Evolutionary conservation across 345 rosid species (phyloP), one percentile per base, ranked within the genome.

Genomic region (Hibiscus trionum): DNA sequence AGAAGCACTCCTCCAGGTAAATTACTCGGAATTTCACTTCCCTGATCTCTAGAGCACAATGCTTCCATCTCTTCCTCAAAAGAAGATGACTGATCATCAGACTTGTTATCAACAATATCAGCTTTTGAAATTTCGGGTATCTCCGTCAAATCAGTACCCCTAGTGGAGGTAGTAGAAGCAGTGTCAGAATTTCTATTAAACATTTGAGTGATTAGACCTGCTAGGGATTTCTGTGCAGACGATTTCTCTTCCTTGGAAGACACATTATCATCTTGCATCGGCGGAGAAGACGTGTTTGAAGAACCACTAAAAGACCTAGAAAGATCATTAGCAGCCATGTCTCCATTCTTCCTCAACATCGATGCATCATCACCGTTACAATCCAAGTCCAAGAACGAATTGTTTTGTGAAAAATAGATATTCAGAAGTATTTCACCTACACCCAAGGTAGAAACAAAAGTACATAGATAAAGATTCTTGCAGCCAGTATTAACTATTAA

Each of bases 1-100:
- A 91, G 71, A 75, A 95, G 85, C 50, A 91, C 81, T 73, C 97
- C 99, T 59, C 99, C 99, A 1, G 97, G 79, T 78, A 95, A 83
- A 84, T 82, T 84, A 75, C 85, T 69, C 7, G 97, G 99, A 69
- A 72, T 49, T 78, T 91, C 99, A 73, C 64, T 77, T 64, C 78
- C 93, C 69, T 77, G 84, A 80, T 89, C 97, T 74, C 77, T 87
- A 2, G 91, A 80, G 82, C 86, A 90, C 89, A 89, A 74, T 4
- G 63, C 73, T 78, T 83, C 89, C 79, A 91, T 78, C 3, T 79
- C 64, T 76, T 91, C 92, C 77, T 83, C 89, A 75, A 91, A 94
- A 53, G 86, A 82, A 77, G 88, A 77, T 27, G 86, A 82, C 66
- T 78, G 85, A 67, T 88, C 92, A 77, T 82, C 92, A 19, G 81